phyloP scores from a whole-genome alignment of 1,284 basidiomycete genomes.

The Ustilago xerochloae region DNA sequence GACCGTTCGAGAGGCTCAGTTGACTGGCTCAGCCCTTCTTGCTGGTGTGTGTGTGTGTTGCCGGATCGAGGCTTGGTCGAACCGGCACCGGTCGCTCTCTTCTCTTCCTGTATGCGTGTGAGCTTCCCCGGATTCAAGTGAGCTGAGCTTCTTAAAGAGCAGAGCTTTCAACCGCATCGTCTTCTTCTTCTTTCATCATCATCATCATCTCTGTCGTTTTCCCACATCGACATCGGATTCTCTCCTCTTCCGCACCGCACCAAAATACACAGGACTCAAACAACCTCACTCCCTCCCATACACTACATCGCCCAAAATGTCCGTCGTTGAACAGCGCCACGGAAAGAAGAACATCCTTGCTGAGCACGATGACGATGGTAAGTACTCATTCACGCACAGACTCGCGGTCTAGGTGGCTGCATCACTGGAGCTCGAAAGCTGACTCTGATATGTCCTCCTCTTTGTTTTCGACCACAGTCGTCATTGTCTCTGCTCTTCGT shows the following conservation, averaged over 20 bases:
- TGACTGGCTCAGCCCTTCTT: not conserved
- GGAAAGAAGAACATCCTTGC: conserved; percentile 63
- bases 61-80: conserved; percentile 1
- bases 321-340: conserved; percentile 42
- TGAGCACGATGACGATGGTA: conserved; percentile 67
- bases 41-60: too few relatives aligned
- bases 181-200: not conserved
- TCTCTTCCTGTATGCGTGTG: not conserved
- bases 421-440: not conserved
- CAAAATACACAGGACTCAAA: not conserved
- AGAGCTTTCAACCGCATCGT: not conserved
- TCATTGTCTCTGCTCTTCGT: conserved; percentile 87
- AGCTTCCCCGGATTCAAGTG: not conserved
- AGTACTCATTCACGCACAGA: too few relatives aligned
- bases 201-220: not conserved
- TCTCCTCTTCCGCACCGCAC: not conserved
- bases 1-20: not conserved
- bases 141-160: not conserved
- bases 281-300: not conserved
- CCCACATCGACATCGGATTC: not conserved
- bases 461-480: conserved; percentile 71
- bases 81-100: not conserved
- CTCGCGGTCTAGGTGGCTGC: too few relatives aligned
- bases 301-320: conserved; percentile 24
- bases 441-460: not conserved